These are phyloP conservation scores for Pyrenula aspistea DNA, from an alignment of 495 filamentous ascomycete genomes.

Conservation along the genomic window DNA sequence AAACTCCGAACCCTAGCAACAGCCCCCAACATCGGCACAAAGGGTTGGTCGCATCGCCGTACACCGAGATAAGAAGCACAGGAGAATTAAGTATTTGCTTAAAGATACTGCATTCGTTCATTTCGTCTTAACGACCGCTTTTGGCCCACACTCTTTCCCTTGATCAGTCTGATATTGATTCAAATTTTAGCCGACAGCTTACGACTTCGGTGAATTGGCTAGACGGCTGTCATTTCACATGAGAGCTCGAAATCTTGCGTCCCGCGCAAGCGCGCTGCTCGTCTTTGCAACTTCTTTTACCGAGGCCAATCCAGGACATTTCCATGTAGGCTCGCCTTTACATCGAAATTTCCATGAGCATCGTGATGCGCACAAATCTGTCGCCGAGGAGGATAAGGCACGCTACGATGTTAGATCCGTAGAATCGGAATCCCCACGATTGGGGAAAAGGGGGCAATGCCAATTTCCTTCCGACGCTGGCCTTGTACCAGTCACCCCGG, in stretches of 20 bases:
- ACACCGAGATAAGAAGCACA: neutral
- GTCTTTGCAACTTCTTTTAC: neutral
- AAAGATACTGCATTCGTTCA: neutral
- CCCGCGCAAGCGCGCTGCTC: constrained; percentile 1
- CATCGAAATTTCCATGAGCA: neutral
- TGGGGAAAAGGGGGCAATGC: constrained; percentile 42
- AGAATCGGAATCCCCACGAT: constrained; percentile 3
- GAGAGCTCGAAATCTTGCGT: neutral
- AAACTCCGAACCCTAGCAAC: neutral
- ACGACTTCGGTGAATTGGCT: no score
- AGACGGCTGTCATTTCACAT: neutral
- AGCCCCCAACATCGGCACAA: neutral
- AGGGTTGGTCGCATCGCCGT: neutral
- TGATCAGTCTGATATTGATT: no score
- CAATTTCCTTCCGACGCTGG: constrained; percentile 56
- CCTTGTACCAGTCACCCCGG: constrained; percentile 55
- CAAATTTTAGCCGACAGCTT: no score
- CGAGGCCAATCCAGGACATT: neutral
- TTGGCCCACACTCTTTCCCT: neutral
- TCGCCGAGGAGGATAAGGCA: neutral
- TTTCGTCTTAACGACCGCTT: neutral
- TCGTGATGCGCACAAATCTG: constrained; percentile 1
- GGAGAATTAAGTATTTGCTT: neutral
- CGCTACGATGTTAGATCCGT: neutral
- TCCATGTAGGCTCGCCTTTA: neutral